Base-by-base conservation (phyloP, 1,284 basidiomycete species). In the Cutaneotrichosporon cutaneum region DNA sequence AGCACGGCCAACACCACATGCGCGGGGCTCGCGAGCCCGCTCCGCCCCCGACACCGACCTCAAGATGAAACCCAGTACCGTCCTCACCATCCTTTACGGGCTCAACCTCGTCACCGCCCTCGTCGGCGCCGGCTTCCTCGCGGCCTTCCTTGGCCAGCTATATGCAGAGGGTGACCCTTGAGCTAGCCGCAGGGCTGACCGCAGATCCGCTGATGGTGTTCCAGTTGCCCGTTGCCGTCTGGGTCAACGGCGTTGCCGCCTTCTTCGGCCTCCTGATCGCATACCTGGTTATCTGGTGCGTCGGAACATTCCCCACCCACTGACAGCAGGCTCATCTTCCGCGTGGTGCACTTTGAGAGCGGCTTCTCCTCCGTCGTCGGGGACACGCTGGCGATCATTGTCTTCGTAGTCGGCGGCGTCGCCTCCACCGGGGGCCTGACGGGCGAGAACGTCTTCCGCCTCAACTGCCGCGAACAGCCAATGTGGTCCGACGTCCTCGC, bases 21-120 rank as follows among this genome's bases (percentile, higher is more conserved):
- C 18, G 18, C 18, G 39, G 18, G 39, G 39, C 39, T 42, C 39
- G 18, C 18, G 39, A 42, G 39, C 39, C 39, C 16, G 16, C 39
- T 8, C 27, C 26, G 26, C 44, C 18, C n/a, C 44, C 14, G 36
- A 9, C 22, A 1, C 10, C 27, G 27, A n/a, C n/a, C n/a, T 32
- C 48, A 39, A 22, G n/a, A 54, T 54, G 52, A 54, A 54, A 36
- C 18, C 52, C 33, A 54, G 52, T n/a, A 54, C 52, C 6, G 35
- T 24, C 4, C 52, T 39, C 33, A 39, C 52, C 11, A 33, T 36
- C 2, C 52, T 54, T 11, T 54, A 54, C 16, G 52, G 33, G 13
- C n/a, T 39, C 22, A 36, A 24, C 33, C 52, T 54, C 22, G 22
- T 33, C 33, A 21, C 35, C 8, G 52, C 52, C 21, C 22, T 54